Evolutionary conservation across 371 early-diverging fungal species (phyloP).

Genomic region (Catenaria anguillulae): DNA sequence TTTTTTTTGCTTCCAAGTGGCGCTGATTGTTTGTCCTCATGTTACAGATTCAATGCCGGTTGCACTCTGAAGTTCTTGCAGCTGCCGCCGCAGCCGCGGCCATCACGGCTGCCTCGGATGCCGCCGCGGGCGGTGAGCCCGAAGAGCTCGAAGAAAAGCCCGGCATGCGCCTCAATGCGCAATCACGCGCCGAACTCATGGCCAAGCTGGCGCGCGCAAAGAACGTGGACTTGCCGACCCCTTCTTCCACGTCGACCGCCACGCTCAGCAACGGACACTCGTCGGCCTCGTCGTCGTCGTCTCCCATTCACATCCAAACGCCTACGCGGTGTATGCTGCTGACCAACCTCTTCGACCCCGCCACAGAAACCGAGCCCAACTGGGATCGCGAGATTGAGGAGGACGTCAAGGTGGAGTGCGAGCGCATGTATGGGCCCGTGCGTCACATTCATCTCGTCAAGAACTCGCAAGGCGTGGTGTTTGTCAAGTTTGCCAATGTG

Average conservation of each 20-base stretch:
- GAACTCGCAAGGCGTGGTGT: conserved; percentile 22
- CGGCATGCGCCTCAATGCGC: conserved; percentile 31
- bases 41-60: no score
- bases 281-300: conserved; percentile 12
- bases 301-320: no score
- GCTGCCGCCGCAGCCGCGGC: no score
- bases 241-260: conserved; percentile 8
- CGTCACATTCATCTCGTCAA: conserved; percentile 33
- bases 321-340: conserved; percentile 36
- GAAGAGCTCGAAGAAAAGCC: background rate
- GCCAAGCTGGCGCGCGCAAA: conserved; percentile 50
- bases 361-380: conserved; percentile 68
- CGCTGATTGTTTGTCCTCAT: no score
- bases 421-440: conserved; percentile 54
- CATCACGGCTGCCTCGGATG: background rate
- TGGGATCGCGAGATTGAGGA: conserved; percentile 79
- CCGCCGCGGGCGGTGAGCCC: background rate
- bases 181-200: conserved; percentile 52
- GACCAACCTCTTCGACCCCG: conserved; percentile 85
- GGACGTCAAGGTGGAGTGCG: conserved; percentile 71
- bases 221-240: conserved; percentile 9
- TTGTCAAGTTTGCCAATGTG: conserved; percentile 45
- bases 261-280: background rate
- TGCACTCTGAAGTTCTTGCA: no score
- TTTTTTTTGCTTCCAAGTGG: no score